Evolutionary conservation across 192 early-diverging fungal genomes (phyloP).

Genomic region (Coemansia sp.): DNA sequence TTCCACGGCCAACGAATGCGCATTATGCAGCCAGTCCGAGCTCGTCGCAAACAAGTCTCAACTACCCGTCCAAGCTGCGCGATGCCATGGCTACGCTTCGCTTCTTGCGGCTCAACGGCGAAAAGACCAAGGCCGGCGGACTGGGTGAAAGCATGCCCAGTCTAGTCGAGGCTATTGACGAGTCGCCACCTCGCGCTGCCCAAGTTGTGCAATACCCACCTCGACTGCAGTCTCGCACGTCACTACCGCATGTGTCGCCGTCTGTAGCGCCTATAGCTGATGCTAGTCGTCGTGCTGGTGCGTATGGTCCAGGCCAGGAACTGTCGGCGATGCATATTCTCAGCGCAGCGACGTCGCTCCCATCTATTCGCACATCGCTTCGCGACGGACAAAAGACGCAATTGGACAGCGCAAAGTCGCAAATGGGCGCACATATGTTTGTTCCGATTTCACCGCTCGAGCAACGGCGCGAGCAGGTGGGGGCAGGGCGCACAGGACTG

Average conservation of each 20-base stretch:
- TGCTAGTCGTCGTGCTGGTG: neutral
- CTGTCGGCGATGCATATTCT: conserved; percentile 51
- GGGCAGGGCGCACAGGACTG: neutral
- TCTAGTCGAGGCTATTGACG: conserved; percentile 31
- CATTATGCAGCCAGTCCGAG: conserved; percentile 30
- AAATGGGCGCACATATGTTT: conserved; percentile 31
- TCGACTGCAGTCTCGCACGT: conserved; percentile 33
- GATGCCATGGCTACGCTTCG: conserved; percentile 54
- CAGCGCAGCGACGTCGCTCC: conserved; percentile 43
- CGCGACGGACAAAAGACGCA: conserved; percentile 28
- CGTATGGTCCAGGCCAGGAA: conserved; percentile 16
- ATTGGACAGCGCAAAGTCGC: conserved; percentile 22
- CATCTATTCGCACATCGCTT: conserved; percentile 32
- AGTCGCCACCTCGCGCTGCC: conserved; percentile 9
- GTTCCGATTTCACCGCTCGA: conserved; percentile 53
- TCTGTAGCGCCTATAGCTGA: neutral
- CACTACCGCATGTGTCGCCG: conserved; percentile 26
- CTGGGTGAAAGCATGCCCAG: conserved; percentile 48
- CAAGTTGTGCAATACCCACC: conserved; percentile 22
- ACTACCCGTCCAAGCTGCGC: conserved; percentile 53
- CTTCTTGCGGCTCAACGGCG: conserved; percentile 43
- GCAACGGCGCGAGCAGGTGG: conserved; percentile 43
- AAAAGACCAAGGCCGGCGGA: conserved; percentile 22
- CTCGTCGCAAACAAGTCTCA: conserved; percentile 46
- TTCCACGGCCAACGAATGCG: conserved; percentile 13